Evolutionary conservation across 176 grass and related monocot genomes (phyloP).

Genomic region (Cocos nucifera): DNA sequence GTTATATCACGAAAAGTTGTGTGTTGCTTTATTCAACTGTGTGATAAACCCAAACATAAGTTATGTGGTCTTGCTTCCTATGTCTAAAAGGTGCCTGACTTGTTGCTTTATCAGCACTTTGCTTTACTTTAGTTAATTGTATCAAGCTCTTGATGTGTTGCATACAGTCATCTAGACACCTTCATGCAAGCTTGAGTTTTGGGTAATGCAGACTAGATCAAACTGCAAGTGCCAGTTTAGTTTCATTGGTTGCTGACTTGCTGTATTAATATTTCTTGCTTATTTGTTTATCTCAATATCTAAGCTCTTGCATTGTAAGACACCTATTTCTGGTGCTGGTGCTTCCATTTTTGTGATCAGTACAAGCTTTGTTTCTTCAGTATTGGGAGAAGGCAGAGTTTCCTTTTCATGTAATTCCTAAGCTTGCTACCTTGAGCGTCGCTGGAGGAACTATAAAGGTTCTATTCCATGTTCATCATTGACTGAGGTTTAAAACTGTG

Average conservation of each 20-base stretch:
- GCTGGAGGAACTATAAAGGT: slow-evolving; percentile 74
- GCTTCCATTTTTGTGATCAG: slow-evolving; percentile 1
- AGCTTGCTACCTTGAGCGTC: slow-evolving; percentile 53
- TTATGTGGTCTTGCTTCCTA: too few species aligned
- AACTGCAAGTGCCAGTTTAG: not conserved
- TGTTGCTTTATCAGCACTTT: too few species aligned
- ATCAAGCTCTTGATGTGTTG: too few species aligned
- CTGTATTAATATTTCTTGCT: not conserved
- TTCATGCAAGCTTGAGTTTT: not conserved
- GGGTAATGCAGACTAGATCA: not conserved
- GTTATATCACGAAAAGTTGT: too few species aligned
- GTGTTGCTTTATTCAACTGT: too few species aligned
- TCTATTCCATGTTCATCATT: not conserved
- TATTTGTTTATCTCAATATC: too few species aligned
- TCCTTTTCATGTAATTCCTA: slow-evolving; percentile 62
- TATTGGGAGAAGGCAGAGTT: slow-evolving; percentile 92
- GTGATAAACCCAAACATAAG: too few species aligned
- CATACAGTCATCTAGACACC: too few species aligned
- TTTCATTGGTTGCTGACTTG: slow-evolving; percentile 1
- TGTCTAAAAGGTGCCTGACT: too few species aligned
- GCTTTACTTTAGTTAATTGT: too few species aligned
- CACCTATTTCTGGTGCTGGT: not conserved
- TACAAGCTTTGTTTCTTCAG: slow-evolving; percentile 23
- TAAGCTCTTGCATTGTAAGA: too few species aligned
- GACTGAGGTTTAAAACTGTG: slow-evolving; percentile 1